phyloP scores from a whole-genome alignment of 163 green algal species.

The Volvox carteri region DNA sequence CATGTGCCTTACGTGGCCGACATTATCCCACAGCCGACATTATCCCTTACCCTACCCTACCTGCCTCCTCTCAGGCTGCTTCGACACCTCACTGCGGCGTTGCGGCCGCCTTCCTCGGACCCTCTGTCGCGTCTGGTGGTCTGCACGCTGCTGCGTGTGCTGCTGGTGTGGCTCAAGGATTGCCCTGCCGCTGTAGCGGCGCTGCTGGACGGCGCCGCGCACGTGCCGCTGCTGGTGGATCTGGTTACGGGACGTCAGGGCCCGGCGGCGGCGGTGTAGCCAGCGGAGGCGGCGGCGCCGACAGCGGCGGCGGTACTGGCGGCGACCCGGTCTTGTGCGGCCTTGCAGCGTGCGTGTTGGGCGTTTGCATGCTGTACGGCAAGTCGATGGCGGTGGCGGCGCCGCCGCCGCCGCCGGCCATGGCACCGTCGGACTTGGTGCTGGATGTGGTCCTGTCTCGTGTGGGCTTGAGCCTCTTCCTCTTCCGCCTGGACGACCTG shows the following conservation, averaged over 20 bases:
- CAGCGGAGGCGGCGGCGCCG: background rate
- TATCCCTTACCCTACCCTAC: no score
- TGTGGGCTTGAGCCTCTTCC: conserved; percentile 58
- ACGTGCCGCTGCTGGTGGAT: conserved; percentile 78
- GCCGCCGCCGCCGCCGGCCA: background rate
- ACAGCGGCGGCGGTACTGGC: background rate
- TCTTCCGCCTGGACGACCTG: conserved; percentile 55
- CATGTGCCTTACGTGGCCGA: no score
- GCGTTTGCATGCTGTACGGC: conserved; percentile 62
- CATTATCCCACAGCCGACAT: no score
- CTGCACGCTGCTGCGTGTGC: conserved; percentile 75
- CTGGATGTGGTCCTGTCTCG: conserved; percentile 67
- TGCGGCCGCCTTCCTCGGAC: conserved; percentile 51
- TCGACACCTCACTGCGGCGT: conserved; percentile 28
- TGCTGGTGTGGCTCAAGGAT: conserved; percentile 81
- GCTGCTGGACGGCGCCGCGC: conserved; percentile 70
- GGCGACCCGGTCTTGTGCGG: conserved; percentile 50
- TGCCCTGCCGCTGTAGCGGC: conserved; percentile 74
- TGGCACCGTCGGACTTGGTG: conserved; percentile 33
- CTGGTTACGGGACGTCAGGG: conserved; percentile 57
- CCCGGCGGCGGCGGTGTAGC: background rate
- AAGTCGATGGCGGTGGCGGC: background rate
- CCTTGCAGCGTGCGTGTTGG: conserved; percentile 74
- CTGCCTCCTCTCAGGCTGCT: conserved; percentile 57
- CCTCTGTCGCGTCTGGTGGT: conserved; percentile 56